Conservation (phyloP, 2,329 filamentous ascomycete genomes). For the Alternaria ventricosa region DNA sequence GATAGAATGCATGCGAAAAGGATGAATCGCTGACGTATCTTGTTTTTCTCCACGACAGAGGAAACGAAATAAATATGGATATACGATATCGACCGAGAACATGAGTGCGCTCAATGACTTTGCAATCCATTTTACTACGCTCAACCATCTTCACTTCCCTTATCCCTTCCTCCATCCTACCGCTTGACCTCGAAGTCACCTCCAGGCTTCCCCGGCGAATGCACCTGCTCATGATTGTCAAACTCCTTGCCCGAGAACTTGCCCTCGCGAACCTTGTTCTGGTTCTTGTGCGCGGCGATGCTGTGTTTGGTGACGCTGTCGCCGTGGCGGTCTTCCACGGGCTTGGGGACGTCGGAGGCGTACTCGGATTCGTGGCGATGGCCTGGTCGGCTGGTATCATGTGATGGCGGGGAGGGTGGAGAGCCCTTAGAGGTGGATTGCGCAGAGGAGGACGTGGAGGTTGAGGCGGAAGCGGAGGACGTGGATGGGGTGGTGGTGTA, state of each 20-base stretch:
- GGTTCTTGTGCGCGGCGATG: constrained; percentile 35
- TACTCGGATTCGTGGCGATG: constrained; percentile 17
- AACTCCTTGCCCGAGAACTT: constrained; percentile 34
- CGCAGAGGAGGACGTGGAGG: background rate
- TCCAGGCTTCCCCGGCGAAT: constrained; percentile 24
- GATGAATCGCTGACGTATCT: too few relatives aligned
- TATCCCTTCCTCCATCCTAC: background rate
- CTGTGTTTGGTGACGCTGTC: constrained; percentile 32
- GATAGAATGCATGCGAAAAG: too few relatives aligned
- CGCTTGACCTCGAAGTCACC: constrained; percentile 30
- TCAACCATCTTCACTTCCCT: background rate
- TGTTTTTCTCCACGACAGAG: too few relatives aligned
- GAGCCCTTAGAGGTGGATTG: background rate
- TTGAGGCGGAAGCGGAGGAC: background rate
- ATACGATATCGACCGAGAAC: background rate
- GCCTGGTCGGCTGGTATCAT: background rate
- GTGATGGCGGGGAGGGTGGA: background rate
- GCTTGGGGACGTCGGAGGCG: constrained; percentile 29
- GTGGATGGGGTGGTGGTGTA: constrained; percentile 15
- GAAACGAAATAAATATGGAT: background rate
- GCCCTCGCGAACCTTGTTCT: constrained; percentile 29
- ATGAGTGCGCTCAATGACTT: background rate
- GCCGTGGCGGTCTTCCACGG: constrained; percentile 34
- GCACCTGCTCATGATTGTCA: constrained; percentile 33
- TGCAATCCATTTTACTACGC: background rate